Evolutionary conservation across 257 asterid species (phyloP).

Genomic region (Solanum sparsipilum): DNA sequence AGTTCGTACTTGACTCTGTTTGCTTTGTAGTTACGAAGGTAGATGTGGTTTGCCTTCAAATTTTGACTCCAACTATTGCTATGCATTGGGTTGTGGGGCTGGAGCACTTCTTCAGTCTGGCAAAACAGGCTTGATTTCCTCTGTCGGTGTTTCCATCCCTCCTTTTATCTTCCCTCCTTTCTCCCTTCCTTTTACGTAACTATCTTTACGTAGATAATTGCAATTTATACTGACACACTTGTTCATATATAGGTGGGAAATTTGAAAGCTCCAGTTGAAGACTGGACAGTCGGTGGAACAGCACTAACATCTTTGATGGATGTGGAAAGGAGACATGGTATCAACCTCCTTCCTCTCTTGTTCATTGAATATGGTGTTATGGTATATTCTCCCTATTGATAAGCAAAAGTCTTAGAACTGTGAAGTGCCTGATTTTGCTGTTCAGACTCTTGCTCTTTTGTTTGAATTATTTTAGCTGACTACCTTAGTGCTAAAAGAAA

Average conservation of each 20-base stretch:
- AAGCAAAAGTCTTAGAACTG: neutral
- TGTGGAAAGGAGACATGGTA: conserved; percentile 99
- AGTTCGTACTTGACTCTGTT: neutral
- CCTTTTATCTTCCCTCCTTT: neutral
- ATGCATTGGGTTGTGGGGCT: conserved; percentile 73
- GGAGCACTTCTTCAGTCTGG: conserved; percentile 76
- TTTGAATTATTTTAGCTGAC: neutral
- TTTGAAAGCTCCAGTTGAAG: conserved; percentile 82
- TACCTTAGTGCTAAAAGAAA: neutral
- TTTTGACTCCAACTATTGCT: conserved; percentile 85
- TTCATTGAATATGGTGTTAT: neutral
- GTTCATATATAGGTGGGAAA: conserved; percentile 64
- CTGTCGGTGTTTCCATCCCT: conserved; percentile 21
- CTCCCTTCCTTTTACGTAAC: neutral
- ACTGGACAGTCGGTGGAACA: conserved; percentile 97
- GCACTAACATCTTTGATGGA: conserved; percentile 94
- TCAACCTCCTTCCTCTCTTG: neutral
- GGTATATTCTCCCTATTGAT: neutral
- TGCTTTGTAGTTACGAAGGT: conserved; percentile 62
- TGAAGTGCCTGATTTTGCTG: neutral
- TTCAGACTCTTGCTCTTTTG: neutral
- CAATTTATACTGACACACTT: neutral
- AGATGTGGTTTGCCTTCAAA: conserved; percentile 96
- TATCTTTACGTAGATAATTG: neutral
- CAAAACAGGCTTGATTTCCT: conserved; percentile 76